Evolutionary conservation across 768 basidiomycete species (phyloP).

Genomic region (Pisolithus microcarpus): DNA sequence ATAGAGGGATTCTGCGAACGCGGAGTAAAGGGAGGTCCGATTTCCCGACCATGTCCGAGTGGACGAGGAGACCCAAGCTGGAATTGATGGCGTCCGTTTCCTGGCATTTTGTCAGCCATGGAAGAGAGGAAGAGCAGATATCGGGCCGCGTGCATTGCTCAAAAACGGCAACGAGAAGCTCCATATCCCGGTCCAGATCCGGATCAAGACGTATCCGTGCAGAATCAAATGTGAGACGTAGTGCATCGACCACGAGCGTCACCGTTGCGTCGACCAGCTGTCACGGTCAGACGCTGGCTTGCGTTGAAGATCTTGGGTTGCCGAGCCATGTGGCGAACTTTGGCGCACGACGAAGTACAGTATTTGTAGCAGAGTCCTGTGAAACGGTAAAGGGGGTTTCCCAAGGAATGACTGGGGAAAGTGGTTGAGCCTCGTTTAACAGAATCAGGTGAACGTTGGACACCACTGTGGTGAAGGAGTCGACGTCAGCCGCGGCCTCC

Average conservation of each 20-base stretch:
- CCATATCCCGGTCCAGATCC: slow-evolving; percentile 75
- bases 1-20: slow-evolving; percentile 57
- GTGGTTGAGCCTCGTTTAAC: slow-evolving; percentile 66
- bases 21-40: slow-evolving; percentile 60
- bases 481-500: slow-evolving; percentile 47
- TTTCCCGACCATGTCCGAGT: slow-evolving; percentile 62
- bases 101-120: slow-evolving; percentile 77
- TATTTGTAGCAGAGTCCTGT: slow-evolving; percentile 72
- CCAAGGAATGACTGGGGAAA: slow-evolving; percentile 68
- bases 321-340: slow-evolving; percentile 42
- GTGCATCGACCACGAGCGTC: slow-evolving; percentile 60
- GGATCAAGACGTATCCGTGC: slow-evolving; percentile 50
- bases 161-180: slow-evolving; percentile 75
- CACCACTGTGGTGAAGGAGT: slow-evolving; percentile 55
- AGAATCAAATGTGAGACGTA: slow-evolving; percentile 56
- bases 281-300: slow-evolving; percentile 54
- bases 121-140: slow-evolving; percentile 56
- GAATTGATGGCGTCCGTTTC: slow-evolving; percentile 71
- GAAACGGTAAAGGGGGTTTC: slow-evolving; percentile 59
- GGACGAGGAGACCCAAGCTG: slow-evolving; percentile 66
- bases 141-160: slow-evolving; percentile 69
- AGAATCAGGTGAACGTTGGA: slow-evolving; percentile 58
- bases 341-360: slow-evolving; percentile 71
- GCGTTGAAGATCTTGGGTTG: slow-evolving; percentile 47
- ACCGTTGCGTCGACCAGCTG: slow-evolving; percentile 56